Percentiles rank a stretch among this genome's conserved stretches.
These are phyloP conservation scores for Solanum rostratum DNA, from an alignment of 257 asterid species.

Conservation along the genomic window DNA sequence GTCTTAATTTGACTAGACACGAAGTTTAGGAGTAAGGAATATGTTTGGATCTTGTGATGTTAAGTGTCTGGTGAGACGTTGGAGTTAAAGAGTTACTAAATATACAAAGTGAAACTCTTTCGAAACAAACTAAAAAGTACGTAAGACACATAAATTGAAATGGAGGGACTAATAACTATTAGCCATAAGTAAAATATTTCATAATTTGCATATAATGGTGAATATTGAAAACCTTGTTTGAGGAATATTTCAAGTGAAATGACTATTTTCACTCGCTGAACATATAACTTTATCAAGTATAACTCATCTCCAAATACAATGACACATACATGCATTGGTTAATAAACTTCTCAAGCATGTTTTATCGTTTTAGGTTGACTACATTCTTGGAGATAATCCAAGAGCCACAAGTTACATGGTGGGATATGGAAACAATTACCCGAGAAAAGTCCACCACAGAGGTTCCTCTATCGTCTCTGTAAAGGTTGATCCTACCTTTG, in stretches of 20 bases:
- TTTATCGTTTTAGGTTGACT: conserved; percentile 53
- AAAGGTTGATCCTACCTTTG: conserved; percentile 55
- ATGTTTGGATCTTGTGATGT: background rate
- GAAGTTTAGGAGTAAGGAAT: background rate
- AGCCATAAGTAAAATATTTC: background rate
- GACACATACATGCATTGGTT: background rate
- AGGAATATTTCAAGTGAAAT: background rate
- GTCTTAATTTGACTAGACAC: background rate
- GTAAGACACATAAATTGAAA: background rate
- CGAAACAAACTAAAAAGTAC: background rate
- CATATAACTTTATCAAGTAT: background rate
- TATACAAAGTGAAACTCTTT: background rate
- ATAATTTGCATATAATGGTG: background rate
- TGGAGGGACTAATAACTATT: background rate
- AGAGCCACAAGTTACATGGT: conserved; percentile 99
- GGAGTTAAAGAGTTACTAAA: background rate
- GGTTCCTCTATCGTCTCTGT: conserved; percentile 87
- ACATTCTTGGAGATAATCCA: conserved; percentile 94
- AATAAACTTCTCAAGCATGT: background rate
- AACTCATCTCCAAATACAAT: background rate
- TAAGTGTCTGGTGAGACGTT: background rate
- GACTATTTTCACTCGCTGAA: background rate
- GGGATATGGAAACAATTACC: conserved; percentile 86
- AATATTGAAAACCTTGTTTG: background rate
- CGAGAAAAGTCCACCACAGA: conserved; percentile 90